Conservation (phyloP, 2,329 filamentous ascomycete species). For the Penicillium sp. region DNA sequence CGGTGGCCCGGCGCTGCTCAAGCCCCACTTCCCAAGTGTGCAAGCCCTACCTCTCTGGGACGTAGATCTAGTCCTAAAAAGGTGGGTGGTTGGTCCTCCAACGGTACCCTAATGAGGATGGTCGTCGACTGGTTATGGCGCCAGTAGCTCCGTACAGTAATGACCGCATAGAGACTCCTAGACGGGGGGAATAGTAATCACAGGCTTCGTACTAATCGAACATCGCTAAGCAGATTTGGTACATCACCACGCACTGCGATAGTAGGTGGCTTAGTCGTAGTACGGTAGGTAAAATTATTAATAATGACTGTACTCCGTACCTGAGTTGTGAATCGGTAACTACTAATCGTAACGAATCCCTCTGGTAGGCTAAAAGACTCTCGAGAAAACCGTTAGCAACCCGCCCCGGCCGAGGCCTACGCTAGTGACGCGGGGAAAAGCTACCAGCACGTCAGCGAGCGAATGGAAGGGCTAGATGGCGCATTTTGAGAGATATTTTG, state of each 20-base stretch:
- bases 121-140: not conserved
- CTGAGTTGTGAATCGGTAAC: no score
- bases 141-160: not conserved
- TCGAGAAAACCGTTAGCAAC: slow-evolving; percentile 15
- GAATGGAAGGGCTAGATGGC: not conserved
- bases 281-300: no score
- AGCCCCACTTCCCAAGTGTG: not conserved
- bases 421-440: slow-evolving; percentile 22
- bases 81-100: not conserved
- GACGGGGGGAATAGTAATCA: no score
- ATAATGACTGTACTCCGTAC: no score
- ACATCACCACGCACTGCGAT: no score
- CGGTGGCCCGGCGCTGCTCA: not conserved
- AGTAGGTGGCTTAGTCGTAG: no score
- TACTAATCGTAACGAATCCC: no score
- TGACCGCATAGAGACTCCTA: no score
- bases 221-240: no score
- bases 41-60: not conserved
- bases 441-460: not conserved
- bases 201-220: no score
- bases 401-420: slow-evolving; percentile 15
- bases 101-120: slow-evolving; percentile 1
- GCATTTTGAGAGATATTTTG: slow-evolving; percentile 1
- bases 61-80: not conserved
- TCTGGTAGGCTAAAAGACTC: no score